Conservation (phyloP, 345 rosid genomes). For the Euclidium syriacum region DNA sequence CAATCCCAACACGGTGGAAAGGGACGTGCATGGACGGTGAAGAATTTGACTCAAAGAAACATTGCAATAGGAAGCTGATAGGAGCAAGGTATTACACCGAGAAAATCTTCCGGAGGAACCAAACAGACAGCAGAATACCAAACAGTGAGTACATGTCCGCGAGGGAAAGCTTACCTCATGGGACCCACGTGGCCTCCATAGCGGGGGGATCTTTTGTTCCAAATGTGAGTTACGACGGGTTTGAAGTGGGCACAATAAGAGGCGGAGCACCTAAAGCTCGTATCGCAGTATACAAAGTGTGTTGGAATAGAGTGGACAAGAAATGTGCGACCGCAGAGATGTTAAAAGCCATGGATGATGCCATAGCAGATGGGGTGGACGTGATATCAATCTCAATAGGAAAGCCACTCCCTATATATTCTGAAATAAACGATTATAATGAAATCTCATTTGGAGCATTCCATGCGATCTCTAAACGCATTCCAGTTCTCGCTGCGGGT, state of each 20-base stretch:
- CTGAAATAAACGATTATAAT: slow-evolving; percentile 23
- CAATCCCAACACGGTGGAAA: slow-evolving; percentile 24
- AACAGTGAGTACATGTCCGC: slow-evolving; percentile 38
- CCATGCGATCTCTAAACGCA: slow-evolving; percentile 46
- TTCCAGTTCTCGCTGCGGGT: slow-evolving; percentile 37
- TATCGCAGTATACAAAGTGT: slow-evolving; percentile 46
- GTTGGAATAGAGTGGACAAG: slow-evolving; percentile 26
- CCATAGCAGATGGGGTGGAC: slow-evolving; percentile 39
- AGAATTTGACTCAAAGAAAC: slow-evolving; percentile 9
- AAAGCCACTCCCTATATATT: slow-evolving; percentile 17
- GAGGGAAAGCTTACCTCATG: slow-evolving; percentile 48
- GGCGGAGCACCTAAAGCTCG: slow-evolving; percentile 53
- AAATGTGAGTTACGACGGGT: slow-evolving; percentile 33
- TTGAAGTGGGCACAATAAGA: slow-evolving; percentile 37
- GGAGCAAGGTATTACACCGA: slow-evolving; percentile 45
- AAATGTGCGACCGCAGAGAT: slow-evolving; percentile 35
- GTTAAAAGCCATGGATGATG: slow-evolving; percentile 48
- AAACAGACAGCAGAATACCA: slow-evolving; percentile 10
- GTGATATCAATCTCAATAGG: slow-evolving; percentile 27
- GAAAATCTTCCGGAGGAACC: slow-evolving; percentile 12
- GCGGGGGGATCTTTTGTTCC: slow-evolving; percentile 42
- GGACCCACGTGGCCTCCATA: slow-evolving; percentile 50
- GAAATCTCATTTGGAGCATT: slow-evolving; percentile 44
- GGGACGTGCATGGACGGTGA: slow-evolving; percentile 18
- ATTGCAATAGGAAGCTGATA: slow-evolving; percentile 47